Evolutionary conservation across 2,329 filamentous ascomycete species (phyloP).

Genomic region (Fusarium temperatum): DNA sequence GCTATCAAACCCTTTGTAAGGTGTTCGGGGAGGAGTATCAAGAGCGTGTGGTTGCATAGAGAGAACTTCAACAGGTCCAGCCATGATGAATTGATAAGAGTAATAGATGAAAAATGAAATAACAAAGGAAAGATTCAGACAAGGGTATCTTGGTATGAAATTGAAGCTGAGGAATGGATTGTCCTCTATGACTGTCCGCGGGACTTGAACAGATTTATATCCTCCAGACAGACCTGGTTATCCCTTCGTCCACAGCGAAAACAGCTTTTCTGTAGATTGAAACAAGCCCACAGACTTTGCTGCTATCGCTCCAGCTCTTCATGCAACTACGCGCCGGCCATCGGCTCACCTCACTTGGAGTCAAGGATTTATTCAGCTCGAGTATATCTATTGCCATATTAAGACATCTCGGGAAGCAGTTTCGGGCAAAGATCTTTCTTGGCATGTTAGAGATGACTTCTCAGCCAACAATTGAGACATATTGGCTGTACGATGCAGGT

Average conservation of each 20-base stretch:
- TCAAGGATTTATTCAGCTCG: not conserved
- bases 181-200: not conserved
- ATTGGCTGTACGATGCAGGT: not conserved
- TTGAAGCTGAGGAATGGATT: not conserved
- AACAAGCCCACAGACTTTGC: not conserved
- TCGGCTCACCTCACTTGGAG: not conserved
- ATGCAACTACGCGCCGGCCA: constrained; percentile 27
- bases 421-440: not conserved
- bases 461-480: not conserved
- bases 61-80: constrained; percentile 17
- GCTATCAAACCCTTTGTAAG: not conserved
- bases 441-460: not conserved
- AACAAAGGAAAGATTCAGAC: not conserved
- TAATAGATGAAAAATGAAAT: not conserved
- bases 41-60: not conserved
- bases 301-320: not conserved
- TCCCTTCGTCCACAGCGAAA: not conserved
- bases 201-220: constrained; percentile 2
- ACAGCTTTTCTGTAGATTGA: not conserved
- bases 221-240: not conserved
- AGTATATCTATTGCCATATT: not conserved
- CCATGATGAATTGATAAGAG: constrained; percentile 15
- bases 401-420: not conserved
- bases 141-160: not conserved
- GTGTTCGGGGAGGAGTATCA: constrained; percentile 6